phyloP scores from a whole-genome alignment of 371 early-diverging fungal species.

The Rhizomucor pusillus region DNA sequence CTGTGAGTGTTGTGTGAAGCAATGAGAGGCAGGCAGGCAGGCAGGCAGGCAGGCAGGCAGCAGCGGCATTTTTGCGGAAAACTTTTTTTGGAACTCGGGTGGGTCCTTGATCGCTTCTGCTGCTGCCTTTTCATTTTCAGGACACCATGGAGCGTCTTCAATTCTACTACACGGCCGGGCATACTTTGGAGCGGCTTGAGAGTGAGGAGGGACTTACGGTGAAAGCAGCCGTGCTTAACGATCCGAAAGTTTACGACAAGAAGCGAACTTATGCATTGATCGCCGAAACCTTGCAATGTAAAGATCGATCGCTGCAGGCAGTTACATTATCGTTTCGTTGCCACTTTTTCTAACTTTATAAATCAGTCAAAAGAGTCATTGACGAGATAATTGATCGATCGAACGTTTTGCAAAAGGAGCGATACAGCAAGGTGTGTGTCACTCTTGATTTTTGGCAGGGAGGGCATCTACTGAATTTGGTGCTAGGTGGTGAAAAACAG shows the following conservation, averaged over 20 bases:
- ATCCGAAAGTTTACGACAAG: conserved; percentile 74
- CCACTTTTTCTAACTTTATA: not conserved
- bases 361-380: not conserved
- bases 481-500: not conserved
- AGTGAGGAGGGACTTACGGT: conserved; percentile 73
- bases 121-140: too few species aligned
- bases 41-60: too few species aligned
- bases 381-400: not conserved
- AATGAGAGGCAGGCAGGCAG: too few species aligned
- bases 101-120: too few species aligned
- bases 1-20: too few species aligned
- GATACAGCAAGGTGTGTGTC: not conserved
- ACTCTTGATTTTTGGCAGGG: conserved; percentile 17
- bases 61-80: too few species aligned
- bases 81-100: too few species aligned
- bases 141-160: not conserved
- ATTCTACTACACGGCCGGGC: not conserved
- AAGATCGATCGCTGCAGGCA: conserved; percentile 7
- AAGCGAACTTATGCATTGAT: conserved; percentile 87
- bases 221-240: conserved; percentile 74
- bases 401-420: not conserved
- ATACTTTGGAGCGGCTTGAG: conserved; percentile 50
- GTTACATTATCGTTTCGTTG: too few species aligned
- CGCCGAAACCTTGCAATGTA: conserved; percentile 92
- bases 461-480: conserved; percentile 25